Evolutionary conservation across 177 flowering plant genomes (phyloP).

Genomic region (Vitis hybrid): DNA sequence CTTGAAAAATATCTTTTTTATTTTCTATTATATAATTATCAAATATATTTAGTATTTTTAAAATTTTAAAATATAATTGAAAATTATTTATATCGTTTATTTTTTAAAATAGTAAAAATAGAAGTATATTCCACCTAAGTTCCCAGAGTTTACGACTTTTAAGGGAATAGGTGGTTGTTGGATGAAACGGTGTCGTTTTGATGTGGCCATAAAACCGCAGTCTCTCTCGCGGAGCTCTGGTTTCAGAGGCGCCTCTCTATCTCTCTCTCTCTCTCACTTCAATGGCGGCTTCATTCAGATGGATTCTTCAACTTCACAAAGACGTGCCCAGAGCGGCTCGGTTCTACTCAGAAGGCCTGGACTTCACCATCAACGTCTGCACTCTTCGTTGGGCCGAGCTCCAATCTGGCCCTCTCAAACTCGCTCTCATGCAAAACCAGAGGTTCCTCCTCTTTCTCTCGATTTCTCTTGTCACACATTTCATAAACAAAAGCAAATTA

Average conservation of each 20-base stretch:
- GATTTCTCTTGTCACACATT: background rate
- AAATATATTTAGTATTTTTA: too few relatives aligned
- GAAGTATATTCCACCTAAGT: too few relatives aligned
- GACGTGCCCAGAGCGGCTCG: conserved; percentile 93
- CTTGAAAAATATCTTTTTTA: too few relatives aligned
- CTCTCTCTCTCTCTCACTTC: background rate
- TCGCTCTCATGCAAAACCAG: conserved; percentile 81
- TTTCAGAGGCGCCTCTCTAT: background rate
- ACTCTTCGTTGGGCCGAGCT: conserved; percentile 97
- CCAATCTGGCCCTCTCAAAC: conserved; percentile 82
- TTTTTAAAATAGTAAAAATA: too few relatives aligned
- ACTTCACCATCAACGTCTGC: conserved; percentile 76
- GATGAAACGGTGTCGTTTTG: background rate
- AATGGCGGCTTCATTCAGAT: conserved; percentile 72
- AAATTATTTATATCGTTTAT: too few relatives aligned
- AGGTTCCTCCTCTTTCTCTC: conserved; percentile 30
- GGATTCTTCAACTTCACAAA: conserved; percentile 91
- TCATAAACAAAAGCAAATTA: too few relatives aligned
- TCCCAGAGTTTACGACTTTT: too few relatives aligned
- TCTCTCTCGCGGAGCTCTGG: background rate
- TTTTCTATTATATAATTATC: too few relatives aligned
- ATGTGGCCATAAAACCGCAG: background rate
- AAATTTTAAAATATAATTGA: too few relatives aligned
- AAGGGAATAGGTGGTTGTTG: too few relatives aligned
- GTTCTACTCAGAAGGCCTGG: conserved; percentile 90